Conservation (phyloP, 805 yeast species). For the Kuraishia capsulata region DNA sequence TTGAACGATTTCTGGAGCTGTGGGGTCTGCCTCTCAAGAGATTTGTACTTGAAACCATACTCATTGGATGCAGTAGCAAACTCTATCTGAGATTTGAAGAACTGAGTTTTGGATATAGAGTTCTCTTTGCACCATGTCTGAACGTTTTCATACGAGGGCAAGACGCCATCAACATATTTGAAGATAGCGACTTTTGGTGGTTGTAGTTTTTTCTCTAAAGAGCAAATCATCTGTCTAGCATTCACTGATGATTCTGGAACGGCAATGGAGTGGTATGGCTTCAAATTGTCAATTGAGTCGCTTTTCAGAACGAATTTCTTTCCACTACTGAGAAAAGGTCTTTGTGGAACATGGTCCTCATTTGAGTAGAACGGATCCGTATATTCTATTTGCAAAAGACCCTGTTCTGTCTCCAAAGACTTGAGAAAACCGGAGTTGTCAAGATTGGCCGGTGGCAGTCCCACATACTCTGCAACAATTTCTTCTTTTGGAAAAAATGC, state of each 20-base stretch:
- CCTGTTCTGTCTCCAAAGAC: constrained; percentile 29
- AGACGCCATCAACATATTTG: neutral
- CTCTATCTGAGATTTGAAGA: constrained; percentile 40
- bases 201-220: too few species aligned
- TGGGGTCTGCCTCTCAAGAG: constrained; percentile 18
- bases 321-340: constrained; percentile 62
- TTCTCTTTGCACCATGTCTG: constrained; percentile 5
- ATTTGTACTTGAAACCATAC: constrained; percentile 28
- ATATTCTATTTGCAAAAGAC: constrained; percentile 44
- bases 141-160: neutral
- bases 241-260: too few species aligned
- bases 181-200: too few species aligned
- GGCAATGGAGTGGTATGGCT: too few species aligned
- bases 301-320: constrained; percentile 43
- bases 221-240: too few species aligned
- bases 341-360: constrained; percentile 37
- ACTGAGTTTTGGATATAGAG: constrained; percentile 7
- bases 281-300: constrained; percentile 20
- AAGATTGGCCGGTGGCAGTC: neutral
- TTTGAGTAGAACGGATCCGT: constrained; percentile 56
- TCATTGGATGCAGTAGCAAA: constrained; percentile 30
- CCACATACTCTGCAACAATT: neutral
- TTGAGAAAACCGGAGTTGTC: constrained; percentile 3
- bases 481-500: neutral
- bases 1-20: constrained; percentile 28